Evolutionary conservation across 2,329 filamentous ascomycete species (phyloP).

Genomic region (Paecilomyces fulvus): DNA sequence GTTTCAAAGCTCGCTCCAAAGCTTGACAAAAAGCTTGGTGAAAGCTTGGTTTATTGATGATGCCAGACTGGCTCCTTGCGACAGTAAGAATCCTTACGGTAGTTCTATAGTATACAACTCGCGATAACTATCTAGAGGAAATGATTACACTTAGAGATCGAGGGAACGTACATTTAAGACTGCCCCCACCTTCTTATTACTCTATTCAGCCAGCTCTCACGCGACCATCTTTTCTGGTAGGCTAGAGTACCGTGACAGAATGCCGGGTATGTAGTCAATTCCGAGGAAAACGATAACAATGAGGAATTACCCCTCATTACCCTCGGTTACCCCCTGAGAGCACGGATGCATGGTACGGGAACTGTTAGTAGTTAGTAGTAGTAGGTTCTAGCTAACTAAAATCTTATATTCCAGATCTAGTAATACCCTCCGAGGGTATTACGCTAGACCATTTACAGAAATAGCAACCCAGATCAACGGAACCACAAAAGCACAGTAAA

Average conservation of each 20-base stretch:
- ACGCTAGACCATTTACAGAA: neutral
- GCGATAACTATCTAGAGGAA: no score
- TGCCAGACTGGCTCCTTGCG: neutral
- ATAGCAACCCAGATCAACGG: neutral
- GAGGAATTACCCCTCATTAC: neutral
- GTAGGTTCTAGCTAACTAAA: neutral
- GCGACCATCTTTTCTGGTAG: neutral
- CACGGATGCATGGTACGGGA: neutral
- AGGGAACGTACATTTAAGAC: neutral
- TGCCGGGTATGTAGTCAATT: neutral
- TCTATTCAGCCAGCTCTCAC: neutral
- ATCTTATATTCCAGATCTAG: neutral
- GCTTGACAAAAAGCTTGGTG: neutral
- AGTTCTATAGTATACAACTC: no score
- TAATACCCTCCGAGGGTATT: neutral
- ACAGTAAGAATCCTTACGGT: no score
- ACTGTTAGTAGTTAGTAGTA: neutral
- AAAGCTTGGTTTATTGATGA: neutral
- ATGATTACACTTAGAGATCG: no score
- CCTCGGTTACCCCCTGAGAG: neutral
- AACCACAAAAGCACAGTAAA: neutral
- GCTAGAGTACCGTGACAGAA: neutral
- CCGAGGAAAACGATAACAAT: neutral
- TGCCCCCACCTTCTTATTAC: neutral
- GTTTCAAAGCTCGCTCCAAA: neutral